Evolutionary conservation across 768 basidiomycete species (phyloP), one percentile per base, ranked within the genome.

Genomic region (Boletales sp.): DNA sequence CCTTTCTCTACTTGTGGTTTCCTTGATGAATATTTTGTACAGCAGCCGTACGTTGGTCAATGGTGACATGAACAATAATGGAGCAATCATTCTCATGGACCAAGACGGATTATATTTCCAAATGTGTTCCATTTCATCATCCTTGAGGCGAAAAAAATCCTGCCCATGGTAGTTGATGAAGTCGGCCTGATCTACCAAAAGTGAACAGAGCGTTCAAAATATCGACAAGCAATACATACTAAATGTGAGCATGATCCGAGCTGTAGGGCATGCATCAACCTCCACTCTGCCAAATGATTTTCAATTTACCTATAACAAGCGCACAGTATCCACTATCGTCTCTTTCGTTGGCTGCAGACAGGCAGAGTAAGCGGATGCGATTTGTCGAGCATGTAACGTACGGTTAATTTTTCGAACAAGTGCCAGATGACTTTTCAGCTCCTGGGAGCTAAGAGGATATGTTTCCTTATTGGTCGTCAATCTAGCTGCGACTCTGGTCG

Each of bases 1-100:
- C 10, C 65, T 62, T 13, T 63, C 59, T 27, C 63, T 60, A 47
- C 71, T 70, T 44, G 75, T 69, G 15, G 76, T 66, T 0, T 64
- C 57, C 54, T 84, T 82, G 1, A 79, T 71, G 65, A 71, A 83
- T 37, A 80, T 73, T n/a, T 63, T 72, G 45, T 80, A 72, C 37
- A 84, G 51, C 31, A 67, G 56, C 12, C 63, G 65, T 11, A 79
- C 60, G 51, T 80, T 78, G 10, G 73, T 63, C 34, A 76, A 66
- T 0, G 83, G 82, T 4, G 73, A 68, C 40, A 68, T 74, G 61
- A 83, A 84, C 5, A 83, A 62, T 5, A 80, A 18, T 0, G 72
- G 72, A 0, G 75, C 75, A 3, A 75, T 41, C 0, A 62, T 41
- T 9, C 45, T 61, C 58, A 82, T 73, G 17, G 72, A 54, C 30